Conservation (phyloP, 164 flowering plant genomes). For the Hamamelis virginiana region DNA sequence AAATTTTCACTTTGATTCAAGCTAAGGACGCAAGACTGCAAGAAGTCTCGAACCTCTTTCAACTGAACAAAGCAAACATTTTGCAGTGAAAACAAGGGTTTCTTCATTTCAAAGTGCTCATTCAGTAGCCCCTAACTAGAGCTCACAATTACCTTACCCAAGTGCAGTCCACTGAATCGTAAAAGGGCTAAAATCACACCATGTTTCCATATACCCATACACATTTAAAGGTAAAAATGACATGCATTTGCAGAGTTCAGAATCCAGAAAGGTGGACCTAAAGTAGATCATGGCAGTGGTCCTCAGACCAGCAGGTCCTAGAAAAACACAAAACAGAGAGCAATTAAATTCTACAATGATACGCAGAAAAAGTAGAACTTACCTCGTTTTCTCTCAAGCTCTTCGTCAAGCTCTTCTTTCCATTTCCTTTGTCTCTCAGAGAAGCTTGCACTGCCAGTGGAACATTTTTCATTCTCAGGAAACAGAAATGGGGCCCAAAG, state of each 20-base stretch:
- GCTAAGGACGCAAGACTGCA: too few species aligned
- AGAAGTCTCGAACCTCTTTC: too few species aligned
- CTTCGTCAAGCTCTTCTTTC: conserved; percentile 78
- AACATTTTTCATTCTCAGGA: not conserved
- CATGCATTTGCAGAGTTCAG: not conserved
- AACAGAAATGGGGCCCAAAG: not conserved
- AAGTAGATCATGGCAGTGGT: not conserved
- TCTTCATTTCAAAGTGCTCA: too few species aligned
- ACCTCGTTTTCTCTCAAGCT: conserved; percentile 70
- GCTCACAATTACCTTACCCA: too few species aligned
- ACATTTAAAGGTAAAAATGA: not conserved
- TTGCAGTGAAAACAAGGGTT: too few species aligned
- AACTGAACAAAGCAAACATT: too few species aligned
- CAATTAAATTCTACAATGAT: not conserved
- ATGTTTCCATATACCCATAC: not conserved
- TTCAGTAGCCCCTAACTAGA: too few species aligned
- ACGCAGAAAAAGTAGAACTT: conserved; percentile 13
- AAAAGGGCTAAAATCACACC: not conserved
- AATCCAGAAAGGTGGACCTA: not conserved
- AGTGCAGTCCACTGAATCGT: not conserved
- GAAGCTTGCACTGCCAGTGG: conserved; percentile 39
- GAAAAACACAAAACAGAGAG: not conserved
- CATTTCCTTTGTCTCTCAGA: conserved; percentile 60
- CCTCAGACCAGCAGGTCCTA: not conserved
- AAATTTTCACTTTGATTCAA: too few species aligned